A percentile compares a stretch with the other conserved stretches of the same genome.
These are phyloP conservation scores for Bipolaris victoriae DNA, from an alignment of 2,329 filamentous ascomycete species.

Conservation along the genomic window DNA sequence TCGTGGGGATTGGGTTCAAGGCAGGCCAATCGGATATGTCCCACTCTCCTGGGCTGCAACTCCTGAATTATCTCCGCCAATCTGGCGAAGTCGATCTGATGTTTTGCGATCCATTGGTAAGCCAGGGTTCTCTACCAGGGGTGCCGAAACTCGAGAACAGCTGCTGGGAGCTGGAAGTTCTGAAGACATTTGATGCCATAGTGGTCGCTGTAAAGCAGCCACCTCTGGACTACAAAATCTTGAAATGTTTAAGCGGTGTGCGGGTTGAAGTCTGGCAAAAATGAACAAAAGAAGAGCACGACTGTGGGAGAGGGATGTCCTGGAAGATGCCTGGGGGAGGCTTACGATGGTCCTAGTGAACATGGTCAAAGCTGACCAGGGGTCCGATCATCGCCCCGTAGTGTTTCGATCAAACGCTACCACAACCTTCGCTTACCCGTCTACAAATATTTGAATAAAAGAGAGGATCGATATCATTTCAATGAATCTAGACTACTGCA, in stretches of 20 bases:
- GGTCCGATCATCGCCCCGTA: too few species aligned
- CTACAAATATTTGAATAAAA: too few species aligned
- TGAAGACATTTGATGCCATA: slow-evolving; percentile 54
- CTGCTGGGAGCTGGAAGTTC: slow-evolving; percentile 48
- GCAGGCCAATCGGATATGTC: slow-evolving; percentile 56
- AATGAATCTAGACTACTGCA: too few species aligned
- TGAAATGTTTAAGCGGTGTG: slow-evolving; percentile 45
- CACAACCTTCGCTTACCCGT: too few species aligned
- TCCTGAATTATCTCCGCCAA: slow-evolving; percentile 50
- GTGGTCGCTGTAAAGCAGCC: slow-evolving; percentile 54
- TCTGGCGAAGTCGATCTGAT: slow-evolving; percentile 49
- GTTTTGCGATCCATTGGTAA: slow-evolving; percentile 56
- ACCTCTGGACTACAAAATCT: slow-evolving; percentile 51
- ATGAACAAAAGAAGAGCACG: background rate
- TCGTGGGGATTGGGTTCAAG: slow-evolving; percentile 61
- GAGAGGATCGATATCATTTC: too few species aligned
- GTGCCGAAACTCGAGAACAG: slow-evolving; percentile 41
- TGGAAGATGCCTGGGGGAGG: too few species aligned
- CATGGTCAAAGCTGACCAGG: too few species aligned
- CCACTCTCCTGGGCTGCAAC: slow-evolving; percentile 53
- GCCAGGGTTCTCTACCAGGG: slow-evolving; percentile 50
- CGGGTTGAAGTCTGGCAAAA: slow-evolving; percentile 7
- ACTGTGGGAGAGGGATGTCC: too few species aligned
- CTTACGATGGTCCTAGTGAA: too few species aligned
- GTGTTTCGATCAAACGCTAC: too few species aligned